Evolutionary conservation across 2,329 filamentous ascomycete genomes (phyloP).

Genomic region (Pseudogymnoascus sp.): DNA sequence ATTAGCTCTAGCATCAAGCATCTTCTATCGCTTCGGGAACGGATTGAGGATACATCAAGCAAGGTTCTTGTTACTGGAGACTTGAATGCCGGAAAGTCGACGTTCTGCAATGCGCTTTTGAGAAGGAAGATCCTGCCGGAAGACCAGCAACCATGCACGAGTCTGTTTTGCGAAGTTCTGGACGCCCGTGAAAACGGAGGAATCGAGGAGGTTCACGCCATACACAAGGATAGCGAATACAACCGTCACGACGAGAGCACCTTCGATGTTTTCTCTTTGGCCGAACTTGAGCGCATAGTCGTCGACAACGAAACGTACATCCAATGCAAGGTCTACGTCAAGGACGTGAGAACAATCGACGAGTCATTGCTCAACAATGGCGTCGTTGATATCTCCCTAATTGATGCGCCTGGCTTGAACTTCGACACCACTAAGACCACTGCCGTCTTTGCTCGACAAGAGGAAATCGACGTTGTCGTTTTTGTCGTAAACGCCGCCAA

Average conservation of each 20-base stretch:
- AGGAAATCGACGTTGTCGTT: constrained; percentile 97
- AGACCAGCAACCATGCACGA: constrained; percentile 95
- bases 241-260: constrained; percentile 88
- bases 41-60: constrained; percentile 94
- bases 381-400: constrained; percentile 94
- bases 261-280: constrained; percentile 75
- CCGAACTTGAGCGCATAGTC: constrained; percentile 80
- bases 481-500: constrained; percentile 97
- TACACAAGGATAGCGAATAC: constrained; percentile 73
- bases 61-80: constrained; percentile 96
- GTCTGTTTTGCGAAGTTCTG: constrained; percentile 95
- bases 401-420: constrained; percentile 92
- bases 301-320: constrained; percentile 80
- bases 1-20: constrained; percentile 92
- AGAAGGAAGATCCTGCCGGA: constrained; percentile 88
- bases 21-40: constrained; percentile 73
- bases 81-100: constrained; percentile 94
- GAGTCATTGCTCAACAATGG: constrained; percentile 95
- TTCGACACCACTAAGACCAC: constrained; percentile 95
- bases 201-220: constrained; percentile 89
- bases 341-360: constrained; percentile 79
- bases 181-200: constrained; percentile 86
- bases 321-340: constrained; percentile 95
- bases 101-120: constrained; percentile 95
- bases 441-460: constrained; percentile 90